phyloP scores from a whole-genome alignment of 1,284 basidiomycete species.

The Ustilago xerochloae region DNA sequence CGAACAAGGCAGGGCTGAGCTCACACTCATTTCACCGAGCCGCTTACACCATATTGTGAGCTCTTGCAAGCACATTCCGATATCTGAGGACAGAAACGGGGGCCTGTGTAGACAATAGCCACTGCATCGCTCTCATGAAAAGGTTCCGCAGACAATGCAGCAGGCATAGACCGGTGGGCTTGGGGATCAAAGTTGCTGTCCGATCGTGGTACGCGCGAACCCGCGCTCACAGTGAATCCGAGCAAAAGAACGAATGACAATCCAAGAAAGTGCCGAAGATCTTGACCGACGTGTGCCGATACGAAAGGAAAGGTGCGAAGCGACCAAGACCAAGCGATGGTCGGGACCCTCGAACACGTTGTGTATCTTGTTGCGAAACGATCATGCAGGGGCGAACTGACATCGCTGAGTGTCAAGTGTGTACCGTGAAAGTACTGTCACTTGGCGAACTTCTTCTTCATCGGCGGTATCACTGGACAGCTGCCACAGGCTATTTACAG shows the following conservation, averaged over 20 bases:
- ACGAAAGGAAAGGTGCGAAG: not conserved
- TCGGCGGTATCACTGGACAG: not conserved
- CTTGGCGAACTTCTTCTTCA: not conserved
- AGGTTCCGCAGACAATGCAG: not conserved
- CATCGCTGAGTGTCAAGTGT: not conserved
- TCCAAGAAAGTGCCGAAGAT: constrained; percentile 4
- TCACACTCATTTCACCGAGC: no score
- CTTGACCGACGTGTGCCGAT: not conserved
- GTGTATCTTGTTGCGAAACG: not conserved
- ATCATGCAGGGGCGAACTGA: not conserved
- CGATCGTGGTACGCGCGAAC: not conserved
- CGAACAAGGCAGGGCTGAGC: no score
- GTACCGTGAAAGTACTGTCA: constrained; percentile 6
- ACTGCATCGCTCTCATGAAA: not conserved
- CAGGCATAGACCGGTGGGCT: not conserved
- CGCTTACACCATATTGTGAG: not conserved
- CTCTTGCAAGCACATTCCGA: not conserved
- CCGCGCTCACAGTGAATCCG: no score
- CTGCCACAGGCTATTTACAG: not conserved
- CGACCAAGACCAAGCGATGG: not conserved
- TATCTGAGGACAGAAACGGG: not conserved
- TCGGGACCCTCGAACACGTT: not conserved
- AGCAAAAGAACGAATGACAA: not conserved
- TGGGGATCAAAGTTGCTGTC: not conserved
- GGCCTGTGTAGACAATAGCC: not conserved